Evolutionary conservation across 2,329 filamentous ascomycete species (phyloP), one percentile per base, ranked within the genome.

Genomic region (Ambrosiella beaveri): DNA sequence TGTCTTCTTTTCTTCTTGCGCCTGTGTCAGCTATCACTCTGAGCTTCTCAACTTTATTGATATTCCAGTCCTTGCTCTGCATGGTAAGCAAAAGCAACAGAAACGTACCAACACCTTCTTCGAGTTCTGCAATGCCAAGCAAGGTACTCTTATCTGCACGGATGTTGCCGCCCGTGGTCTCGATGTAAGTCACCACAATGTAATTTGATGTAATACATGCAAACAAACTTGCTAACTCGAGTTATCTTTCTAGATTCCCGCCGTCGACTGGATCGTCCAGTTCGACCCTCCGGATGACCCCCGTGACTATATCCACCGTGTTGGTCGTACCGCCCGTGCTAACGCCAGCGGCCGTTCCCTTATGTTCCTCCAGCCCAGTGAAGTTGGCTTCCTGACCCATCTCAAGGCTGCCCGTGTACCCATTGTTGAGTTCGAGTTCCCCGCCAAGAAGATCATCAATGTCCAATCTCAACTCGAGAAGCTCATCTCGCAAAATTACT

Each of bases 21-120:
- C 88, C 66, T 94, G 86, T 64, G 91, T 97, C 66, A 95, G 95
- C 70, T 98, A 97, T 72, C 89, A 95, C 71, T 82, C 87, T 35
- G 90, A 97, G 70, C 80, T 98, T 36, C 81, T 98, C 64, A 97
- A 97, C 74, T 97, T 95, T 73, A 96, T 97, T 66, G 93, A 97
- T 70, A 78, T 96, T 45, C 89, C 86, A 4, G 87, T 94, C 2
- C 77, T 95, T 49, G 85, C 88, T 64, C 76, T 95, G 7, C 88
- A 94, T 70, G 93, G 89, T 64, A 96, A 98, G 73, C 88, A 95
- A 72, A 98, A 98, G 73, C 93, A 98, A 71, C 89, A 96, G 71
- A 95, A 95, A 71, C 86, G 93, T n/a, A 98, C 93, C 27, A 95
- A 94, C 68, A 95, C 89, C 0, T 98, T 98, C 70, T 98, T 97